phyloP scores from a whole-genome alignment of 2,329 filamentous ascomycete genomes.

The Scedosporium dehoogii region DNA sequence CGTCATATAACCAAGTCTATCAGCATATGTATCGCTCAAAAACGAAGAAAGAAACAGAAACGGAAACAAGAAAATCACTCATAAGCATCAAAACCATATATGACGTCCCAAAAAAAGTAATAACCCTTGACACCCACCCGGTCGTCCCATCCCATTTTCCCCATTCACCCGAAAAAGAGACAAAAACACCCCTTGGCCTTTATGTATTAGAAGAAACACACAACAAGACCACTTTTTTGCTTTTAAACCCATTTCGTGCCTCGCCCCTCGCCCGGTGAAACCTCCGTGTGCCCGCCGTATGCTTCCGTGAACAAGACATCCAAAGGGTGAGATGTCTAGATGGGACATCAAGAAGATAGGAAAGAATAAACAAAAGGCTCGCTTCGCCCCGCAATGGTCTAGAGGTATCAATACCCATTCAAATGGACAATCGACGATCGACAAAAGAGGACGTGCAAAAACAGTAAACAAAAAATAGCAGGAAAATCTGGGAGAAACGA shows the following conservation, averaged over 20 bases:
- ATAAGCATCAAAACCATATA: neutral
- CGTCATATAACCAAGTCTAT: constrained; percentile 2
- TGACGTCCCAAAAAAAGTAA: neutral
- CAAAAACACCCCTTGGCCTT: neutral
- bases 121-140: neutral
- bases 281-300: neutral
- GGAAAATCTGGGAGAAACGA: neutral
- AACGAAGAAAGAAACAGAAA: neutral
- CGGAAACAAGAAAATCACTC: neutral
- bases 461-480: neutral
- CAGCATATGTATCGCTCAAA: neutral
- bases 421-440: neutral
- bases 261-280: neutral
- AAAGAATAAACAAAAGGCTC: neutral
- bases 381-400: constrained; percentile 3
- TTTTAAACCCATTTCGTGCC: neutral
- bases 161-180: neutral
- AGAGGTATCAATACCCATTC: constrained; percentile 5
- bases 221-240: neutral
- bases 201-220: neutral
- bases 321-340: neutral
- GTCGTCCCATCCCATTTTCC: neutral
- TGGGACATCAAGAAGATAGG: neutral
- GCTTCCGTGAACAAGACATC: neutral
- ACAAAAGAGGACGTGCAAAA: neutral